Percentiles rank a stretch among this genome's conserved stretches.
These are phyloP conservation scores for Cadophora sp. DNA, from an alignment of 2,329 filamentous ascomycete genomes.

Conservation along the genomic window DNA sequence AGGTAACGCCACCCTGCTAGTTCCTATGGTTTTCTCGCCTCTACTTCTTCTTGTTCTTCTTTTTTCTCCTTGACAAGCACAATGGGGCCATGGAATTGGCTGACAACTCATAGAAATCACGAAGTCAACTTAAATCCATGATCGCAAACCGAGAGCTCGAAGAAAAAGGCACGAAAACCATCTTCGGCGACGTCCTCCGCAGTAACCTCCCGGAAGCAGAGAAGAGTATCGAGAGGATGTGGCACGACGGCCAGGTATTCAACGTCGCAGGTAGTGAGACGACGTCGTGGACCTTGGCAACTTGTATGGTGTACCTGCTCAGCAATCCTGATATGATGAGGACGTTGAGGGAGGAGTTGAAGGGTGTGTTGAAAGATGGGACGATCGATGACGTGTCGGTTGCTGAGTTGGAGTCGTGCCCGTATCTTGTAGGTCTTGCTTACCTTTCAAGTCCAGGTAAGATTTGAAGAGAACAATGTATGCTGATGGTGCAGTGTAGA, in stretches of 20 bases:
- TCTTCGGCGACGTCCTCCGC: conserved; percentile 37
- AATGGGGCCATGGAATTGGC: no score
- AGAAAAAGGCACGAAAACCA: conserved; percentile 32
- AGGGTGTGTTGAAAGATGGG: conserved; percentile 19
- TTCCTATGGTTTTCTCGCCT: conserved; percentile 33
- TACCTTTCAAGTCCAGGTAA: no score
- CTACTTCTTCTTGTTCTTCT: conserved; percentile 26
- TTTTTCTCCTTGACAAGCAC: no score
- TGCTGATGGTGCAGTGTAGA: neutral
- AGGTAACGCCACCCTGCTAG: no score
- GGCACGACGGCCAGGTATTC: conserved; percentile 5
- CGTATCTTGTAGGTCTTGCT: conserved; percentile 34
- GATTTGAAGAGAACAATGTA: no score
- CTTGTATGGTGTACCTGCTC: conserved; percentile 47
- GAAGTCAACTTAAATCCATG: neutral
- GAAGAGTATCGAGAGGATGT: conserved; percentile 11
- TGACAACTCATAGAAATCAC: conserved; percentile 13
- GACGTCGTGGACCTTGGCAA: conserved; percentile 44
- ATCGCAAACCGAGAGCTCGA: conserved; percentile 11
- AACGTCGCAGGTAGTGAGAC: conserved; percentile 42
- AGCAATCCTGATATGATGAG: conserved; percentile 41
- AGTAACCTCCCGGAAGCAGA: conserved; percentile 43
- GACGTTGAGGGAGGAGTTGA: conserved; percentile 46
- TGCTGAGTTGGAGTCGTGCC: conserved; percentile 37
- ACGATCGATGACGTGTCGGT: conserved; percentile 10